phyloP scores from a whole-genome alignment of 169 alveolate genomes.

The Cryptosporidium xiaoi region DNA sequence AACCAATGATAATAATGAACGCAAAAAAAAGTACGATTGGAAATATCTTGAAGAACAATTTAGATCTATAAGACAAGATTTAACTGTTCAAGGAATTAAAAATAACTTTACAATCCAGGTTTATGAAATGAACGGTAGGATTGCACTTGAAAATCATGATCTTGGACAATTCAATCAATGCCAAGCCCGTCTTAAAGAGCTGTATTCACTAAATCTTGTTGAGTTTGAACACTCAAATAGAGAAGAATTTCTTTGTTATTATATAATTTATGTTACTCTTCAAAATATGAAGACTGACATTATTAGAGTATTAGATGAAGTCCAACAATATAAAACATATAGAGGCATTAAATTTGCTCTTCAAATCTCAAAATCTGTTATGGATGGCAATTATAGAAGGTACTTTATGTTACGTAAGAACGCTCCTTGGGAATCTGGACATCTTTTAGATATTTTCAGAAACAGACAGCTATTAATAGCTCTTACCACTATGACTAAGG shows the following conservation, averaged over 20 bases:
- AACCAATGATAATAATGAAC: conserved; percentile 32
- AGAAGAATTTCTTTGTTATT: conserved; percentile 80
- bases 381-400: conserved; percentile 77
- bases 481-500: conserved; percentile 62
- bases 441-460: conserved; percentile 39
- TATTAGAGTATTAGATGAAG: conserved; percentile 49
- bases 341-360: conserved; percentile 64
- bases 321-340: conserved; percentile 10
- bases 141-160: conserved; percentile 92
- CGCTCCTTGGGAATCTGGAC: conserved; percentile 77
- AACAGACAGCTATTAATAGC: conserved; percentile 63
- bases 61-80: conserved; percentile 92
- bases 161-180: conserved; percentile 94
- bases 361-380: conserved; percentile 44
- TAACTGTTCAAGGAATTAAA: conserved; percentile 91
- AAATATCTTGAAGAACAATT: conserved; percentile 89
- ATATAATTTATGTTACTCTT: conserved; percentile 78
- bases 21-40: conserved; percentile 78
- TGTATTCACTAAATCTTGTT: conserved; percentile 81
- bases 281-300: conserved; percentile 81
- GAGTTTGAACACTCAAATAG: conserved; percentile 72
- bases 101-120: conserved; percentile 89
- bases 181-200: conserved; percentile 90
- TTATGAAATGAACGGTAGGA: conserved; percentile 92
- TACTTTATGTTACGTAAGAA: conserved; percentile 79